These are phyloP conservation scores for Tarenaya hassleriana DNA, from an alignment of 345 rosid species.

Conservation along the genomic window DNA sequence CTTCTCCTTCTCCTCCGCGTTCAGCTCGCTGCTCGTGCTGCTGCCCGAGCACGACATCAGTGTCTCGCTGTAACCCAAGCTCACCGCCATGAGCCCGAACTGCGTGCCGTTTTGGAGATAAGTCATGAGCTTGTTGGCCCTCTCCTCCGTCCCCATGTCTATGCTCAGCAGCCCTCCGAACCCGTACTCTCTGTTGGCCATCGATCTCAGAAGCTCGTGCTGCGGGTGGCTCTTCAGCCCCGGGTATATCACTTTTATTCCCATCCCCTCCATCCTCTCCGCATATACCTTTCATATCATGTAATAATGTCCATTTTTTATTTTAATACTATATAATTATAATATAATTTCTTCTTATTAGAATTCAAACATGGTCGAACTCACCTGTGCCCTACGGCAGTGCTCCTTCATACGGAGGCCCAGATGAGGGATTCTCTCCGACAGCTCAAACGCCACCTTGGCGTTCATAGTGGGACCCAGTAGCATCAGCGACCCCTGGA, in stretches of 20 bases:
- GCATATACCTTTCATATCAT: conserved; percentile 42
- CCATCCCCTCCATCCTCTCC: conserved; percentile 55
- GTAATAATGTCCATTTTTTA: too few relatives aligned
- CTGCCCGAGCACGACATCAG: conserved; percentile 93
- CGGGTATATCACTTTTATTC: conserved; percentile 74
- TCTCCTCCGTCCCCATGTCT: conserved; percentile 86
- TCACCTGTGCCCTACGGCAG: conserved; percentile 48
- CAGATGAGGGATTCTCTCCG: conserved; percentile 83
- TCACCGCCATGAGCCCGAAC: conserved; percentile 95
- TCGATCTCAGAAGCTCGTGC: conserved; percentile 51
- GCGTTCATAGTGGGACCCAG: conserved; percentile 97
- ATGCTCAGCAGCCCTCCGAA: conserved; percentile 74
- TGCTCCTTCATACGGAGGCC: conserved; percentile 87
- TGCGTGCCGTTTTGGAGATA: conserved; percentile 67
- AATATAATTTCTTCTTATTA: too few relatives aligned
- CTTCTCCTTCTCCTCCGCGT: conserved; percentile 51
- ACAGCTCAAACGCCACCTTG: conserved; percentile 81
- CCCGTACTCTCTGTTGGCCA: conserved; percentile 67
- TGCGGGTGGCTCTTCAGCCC: conserved; percentile 83
- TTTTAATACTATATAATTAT: too few relatives aligned
- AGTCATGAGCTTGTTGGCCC: conserved; percentile 70
- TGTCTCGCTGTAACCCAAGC: conserved; percentile 90
- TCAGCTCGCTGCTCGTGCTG: conserved; percentile 88
- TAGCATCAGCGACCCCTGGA: conserved; percentile 81
- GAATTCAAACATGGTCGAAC: too few relatives aligned